Evolutionary conservation across 2,329 filamentous ascomycete genomes (phyloP).

Genomic region (Madurella mycetomatis): DNA sequence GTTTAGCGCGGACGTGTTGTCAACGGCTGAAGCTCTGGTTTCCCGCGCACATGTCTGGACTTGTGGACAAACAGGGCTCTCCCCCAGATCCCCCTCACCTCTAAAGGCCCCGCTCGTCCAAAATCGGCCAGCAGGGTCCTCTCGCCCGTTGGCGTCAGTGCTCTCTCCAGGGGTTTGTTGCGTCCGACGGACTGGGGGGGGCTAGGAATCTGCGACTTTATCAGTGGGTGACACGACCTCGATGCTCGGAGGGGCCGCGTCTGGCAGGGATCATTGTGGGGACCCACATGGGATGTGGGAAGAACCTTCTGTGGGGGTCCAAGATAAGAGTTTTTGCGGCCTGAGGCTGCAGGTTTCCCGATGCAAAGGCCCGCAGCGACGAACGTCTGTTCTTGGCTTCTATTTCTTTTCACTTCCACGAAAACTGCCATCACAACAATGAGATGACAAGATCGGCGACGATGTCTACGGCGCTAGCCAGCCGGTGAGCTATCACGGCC

Average conservation of each 20-base stretch:
- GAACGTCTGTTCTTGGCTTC: too few species aligned
- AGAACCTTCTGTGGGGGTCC: constrained; percentile 25
- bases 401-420: too few species aligned
- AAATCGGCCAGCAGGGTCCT: constrained; percentile 11
- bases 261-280: constrained; percentile 20
- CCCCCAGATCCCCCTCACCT: not conserved
- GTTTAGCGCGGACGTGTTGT: not conserved
- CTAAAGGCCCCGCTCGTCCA: not conserved
- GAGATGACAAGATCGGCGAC: too few species aligned
- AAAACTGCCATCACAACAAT: too few species aligned
- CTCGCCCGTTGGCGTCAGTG: constrained; percentile 8
- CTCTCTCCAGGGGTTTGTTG: not conserved
- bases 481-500: too few species aligned
- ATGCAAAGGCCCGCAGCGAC: not conserved
- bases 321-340: constrained; percentile 26
- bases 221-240: constrained; percentile 21
- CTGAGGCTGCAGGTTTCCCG: constrained; percentile 13
- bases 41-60: constrained; percentile 1
- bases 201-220: constrained; percentile 23
- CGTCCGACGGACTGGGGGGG: constrained; percentile 13
- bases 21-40: not conserved
- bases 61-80: constrained; percentile 1
- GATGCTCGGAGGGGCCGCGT: constrained; percentile 13
- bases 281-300: constrained; percentile 24
- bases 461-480: too few species aligned